Evolutionary conservation across 2,329 filamentous ascomycete genomes (phyloP), one percentile per base, ranked within the genome.

Genomic region (Arthrobotrys conoides): DNA sequence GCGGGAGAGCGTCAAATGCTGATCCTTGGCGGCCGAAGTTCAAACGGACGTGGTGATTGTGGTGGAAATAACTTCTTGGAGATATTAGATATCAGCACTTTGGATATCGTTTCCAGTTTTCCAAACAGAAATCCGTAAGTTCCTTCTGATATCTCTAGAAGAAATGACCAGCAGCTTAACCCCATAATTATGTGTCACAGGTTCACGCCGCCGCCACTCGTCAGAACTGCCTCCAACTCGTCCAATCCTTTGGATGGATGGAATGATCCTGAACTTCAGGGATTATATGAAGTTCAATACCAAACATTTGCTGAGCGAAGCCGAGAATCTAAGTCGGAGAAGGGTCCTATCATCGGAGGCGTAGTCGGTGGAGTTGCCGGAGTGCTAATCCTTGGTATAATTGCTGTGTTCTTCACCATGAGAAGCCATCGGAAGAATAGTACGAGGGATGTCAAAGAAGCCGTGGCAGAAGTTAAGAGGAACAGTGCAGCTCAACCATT

Each of bases 281-380:
- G 38, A 46, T 10, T 75, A 10, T 79, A 79, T n/a, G 27, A 75
- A 55, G 36, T 67, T 6, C 55, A 75, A 38, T 79, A 79, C 41
- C 76, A 79, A 65, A 70, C 70, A 5, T 55, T 44, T 4, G 76
- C 76, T 30, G 1, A 69, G 16, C 33, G 69, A 30, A 72, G 65
- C 18, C 46, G 30, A 51, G 64, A 59, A 48, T 67, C 64, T 5
- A 66, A 61, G 33, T 70, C 69, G 20, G 66, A 79, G n/a, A 79
- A 66, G n/a, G 46, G 22, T 20, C 22, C 70, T 6, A 79, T 79
- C 20, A 75, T 79, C 55, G 76, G 76, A 16, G 76, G 76, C 16
- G 76, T 79, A 14, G 70, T 79, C 6, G 76, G 76, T 18, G 76
- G 76, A 22, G 70, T 79, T 20, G 76, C 46, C 9, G 76, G 76